Evolutionary conservation across 495 filamentous ascomycete species (phyloP), one percentile per base, ranked within the genome.

Genomic region (Trichoderma gamsii): DNA sequence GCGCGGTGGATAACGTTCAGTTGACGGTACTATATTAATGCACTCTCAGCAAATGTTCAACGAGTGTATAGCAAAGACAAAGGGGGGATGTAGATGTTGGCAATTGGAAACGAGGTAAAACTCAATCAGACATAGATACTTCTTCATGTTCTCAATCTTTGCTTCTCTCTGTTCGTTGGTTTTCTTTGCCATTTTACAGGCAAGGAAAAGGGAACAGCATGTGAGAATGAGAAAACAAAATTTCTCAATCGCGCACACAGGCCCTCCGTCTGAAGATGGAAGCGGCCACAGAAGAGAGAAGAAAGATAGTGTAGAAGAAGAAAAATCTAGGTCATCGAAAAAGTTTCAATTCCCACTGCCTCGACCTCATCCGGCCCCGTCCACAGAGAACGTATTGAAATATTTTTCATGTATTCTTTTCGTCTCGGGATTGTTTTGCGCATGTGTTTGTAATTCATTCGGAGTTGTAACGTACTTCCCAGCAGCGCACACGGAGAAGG

Each of bases 21-120:
- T 87, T 97, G 93, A 84, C 93, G 93, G 79, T 96, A 92, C 93
- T 97, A 93, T 92, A 92, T 93, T 93, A 88, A 83, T 93, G 90
- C 91, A 96, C 92, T 96, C 92, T 97, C 92, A 97, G 93, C 92
- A 89, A 89, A 87, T 82, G 92, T 95, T 97, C 93, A 97, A 94
- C 91, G 92, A 96, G 92, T 95, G 90, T 92, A 93, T 92, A 96
- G 90, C 93, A 95, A 75, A 77, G 78, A 80, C 79, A 72, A 71
- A 61, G 68, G 52, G 49, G 25, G 41, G 21, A 27, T 69, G 46
- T 29, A 61, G 27, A 23, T 61, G 56, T 61, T 32, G 5, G 49
- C 49, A 52, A n/a, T 21, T 18, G 52, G 56, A 32, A 46, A 64
- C 41, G 43, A 63, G 25, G 63, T 1, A 29, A 65, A 27, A 41